phyloP scores from a whole-genome alignment of 2,329 filamentous ascomycete species.

The Penicillium concentricum region DNA sequence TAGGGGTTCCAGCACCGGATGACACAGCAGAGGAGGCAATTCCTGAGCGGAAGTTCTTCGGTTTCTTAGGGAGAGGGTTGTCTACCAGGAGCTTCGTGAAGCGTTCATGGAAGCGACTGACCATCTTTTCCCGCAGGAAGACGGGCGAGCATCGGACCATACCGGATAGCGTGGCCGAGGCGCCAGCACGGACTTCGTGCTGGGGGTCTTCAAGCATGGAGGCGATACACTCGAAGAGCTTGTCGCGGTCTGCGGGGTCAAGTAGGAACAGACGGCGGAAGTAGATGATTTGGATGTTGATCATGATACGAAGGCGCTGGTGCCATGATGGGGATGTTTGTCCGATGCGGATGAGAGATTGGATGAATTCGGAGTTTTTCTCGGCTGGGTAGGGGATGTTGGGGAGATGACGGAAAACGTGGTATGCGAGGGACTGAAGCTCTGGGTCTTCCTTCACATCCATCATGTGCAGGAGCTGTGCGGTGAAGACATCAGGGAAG shows the following conservation, averaged over 20 bases:
- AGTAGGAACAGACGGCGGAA: constrained; percentile 94
- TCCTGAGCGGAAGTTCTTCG: constrained; percentile 37
- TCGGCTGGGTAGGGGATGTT: constrained; percentile 90
- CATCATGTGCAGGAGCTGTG: constrained; percentile 98
- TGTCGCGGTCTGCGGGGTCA: constrained; percentile 68
- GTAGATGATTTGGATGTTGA: constrained; percentile 99
- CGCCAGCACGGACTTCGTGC: constrained; percentile 89
- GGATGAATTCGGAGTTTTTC: constrained; percentile 81
- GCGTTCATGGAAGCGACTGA: constrained; percentile 70
- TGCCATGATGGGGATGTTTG: constrained; percentile 86
- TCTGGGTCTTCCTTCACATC: constrained; percentile 98
- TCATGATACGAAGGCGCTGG: constrained; percentile 86
- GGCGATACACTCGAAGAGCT: constrained; percentile 87
- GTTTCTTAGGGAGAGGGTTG: constrained; percentile 81
- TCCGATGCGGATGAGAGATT: constrained; percentile 82
- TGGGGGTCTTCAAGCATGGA: constrained; percentile 91
- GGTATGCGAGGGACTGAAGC: constrained; percentile 88
- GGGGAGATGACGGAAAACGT: constrained; percentile 92
- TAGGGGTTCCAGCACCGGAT: constrained; percentile 49
- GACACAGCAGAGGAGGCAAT: constrained; percentile 42
- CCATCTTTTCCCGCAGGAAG: constrained; percentile 73
- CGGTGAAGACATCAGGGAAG: constrained; percentile 86
- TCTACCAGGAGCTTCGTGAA: constrained; percentile 76
- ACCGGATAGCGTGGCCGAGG: constrained; percentile 87
- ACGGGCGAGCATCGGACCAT: constrained; percentile 97